Percentiles rank a stretch among this genome's conserved stretches.
Conservation (phyloP, 352 stramenopile genomes). For the Pythium sukuiense region DNA sequence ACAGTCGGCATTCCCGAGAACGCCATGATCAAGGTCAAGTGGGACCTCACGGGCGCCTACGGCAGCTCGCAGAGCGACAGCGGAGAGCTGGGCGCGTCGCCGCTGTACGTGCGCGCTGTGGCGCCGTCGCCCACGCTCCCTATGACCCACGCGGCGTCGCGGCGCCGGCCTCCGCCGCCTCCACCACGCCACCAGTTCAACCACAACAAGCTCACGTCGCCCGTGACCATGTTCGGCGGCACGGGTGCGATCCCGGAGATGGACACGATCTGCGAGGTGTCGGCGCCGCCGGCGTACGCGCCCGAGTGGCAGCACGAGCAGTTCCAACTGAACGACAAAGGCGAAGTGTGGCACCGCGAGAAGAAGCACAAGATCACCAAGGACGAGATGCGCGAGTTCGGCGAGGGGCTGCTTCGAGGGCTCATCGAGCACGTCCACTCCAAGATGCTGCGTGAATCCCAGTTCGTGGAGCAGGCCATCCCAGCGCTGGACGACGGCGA, state of each 20-base stretch:
- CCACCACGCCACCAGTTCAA: constrained; percentile 2
- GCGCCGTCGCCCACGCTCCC: neutral
- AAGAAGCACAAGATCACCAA: constrained; percentile 64
- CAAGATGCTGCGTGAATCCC: constrained; percentile 77
- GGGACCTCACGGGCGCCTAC: constrained; percentile 46
- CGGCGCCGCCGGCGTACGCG: constrained; percentile 41
- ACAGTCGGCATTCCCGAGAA: neutral
- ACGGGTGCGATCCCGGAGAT: constrained; percentile 42
- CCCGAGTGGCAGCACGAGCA: constrained; percentile 54
- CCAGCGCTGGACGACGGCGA: constrained; percentile 60
- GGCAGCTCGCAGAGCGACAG: constrained; percentile 18
- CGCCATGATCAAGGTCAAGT: constrained; percentile 73
- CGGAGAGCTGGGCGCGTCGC: neutral
- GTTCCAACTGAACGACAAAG: constrained; percentile 59
- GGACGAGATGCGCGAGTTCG: constrained; percentile 63
- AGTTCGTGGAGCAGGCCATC: constrained; percentile 81
- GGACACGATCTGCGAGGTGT: constrained; percentile 76
- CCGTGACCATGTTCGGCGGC: constrained; percentile 30
- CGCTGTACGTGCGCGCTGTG: constrained; percentile 6
- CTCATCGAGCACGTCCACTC: constrained; percentile 79
- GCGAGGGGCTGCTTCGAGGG: constrained; percentile 63
- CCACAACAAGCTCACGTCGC: constrained; percentile 21
- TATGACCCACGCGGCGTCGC: neutral
- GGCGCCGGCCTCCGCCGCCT: constrained; percentile 15
- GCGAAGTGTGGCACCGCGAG: constrained; percentile 50